Evolutionary conservation across 768 basidiomycete genomes (phyloP), one percentile per base, ranked within the genome.

Genomic region (Leccinellum rugosiceps): DNA sequence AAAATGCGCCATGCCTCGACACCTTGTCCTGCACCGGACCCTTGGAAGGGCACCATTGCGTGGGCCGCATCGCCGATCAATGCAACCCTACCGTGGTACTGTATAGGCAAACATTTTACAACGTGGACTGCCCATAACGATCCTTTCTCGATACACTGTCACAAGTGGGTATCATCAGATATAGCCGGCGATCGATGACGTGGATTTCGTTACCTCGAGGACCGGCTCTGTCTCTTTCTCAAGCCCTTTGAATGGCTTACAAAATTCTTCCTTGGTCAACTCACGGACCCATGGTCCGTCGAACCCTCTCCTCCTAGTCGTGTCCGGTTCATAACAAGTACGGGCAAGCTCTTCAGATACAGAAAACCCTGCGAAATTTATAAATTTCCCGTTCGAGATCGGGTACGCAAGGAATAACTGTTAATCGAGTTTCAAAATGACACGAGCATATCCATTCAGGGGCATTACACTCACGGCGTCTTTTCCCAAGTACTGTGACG

Each of bases 71-170:
- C 77, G 0, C 78, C 78, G 7, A 80, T 44, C 14, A 80, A 56
- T 64, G 73, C 75, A 72, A 86, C 84, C 9, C 78, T 71, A n/a
- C 81, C 83, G n/a, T 75, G 76, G 2, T 79, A 77, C 54, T 78
- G 82, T 11, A 82, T 74, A 0, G 73, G 73, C 23, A 90, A 68
- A 6, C 84, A 80, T 50, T 75, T 76, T 3, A 83, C 72, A 4
- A 76, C 78, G 63, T 88, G 83, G 31, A 90, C 78, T 0, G 84
- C 85, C 88, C 88, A 90, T 35, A 81, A 71, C 23, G 77, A 70
- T 2, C 82, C 76, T 46, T 72, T 76, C 5, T 82, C 78, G 25
- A 82, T 75, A 60, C 82, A 83, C 86, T 87, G 51, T 28, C 34
- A 2, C 26, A 55, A 21, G 41, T 4, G 26, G 11, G 15, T 45